Evolutionary conservation across 1,284 basidiomycete genomes (phyloP).

Genomic region (Rhodotorula sp.): DNA sequence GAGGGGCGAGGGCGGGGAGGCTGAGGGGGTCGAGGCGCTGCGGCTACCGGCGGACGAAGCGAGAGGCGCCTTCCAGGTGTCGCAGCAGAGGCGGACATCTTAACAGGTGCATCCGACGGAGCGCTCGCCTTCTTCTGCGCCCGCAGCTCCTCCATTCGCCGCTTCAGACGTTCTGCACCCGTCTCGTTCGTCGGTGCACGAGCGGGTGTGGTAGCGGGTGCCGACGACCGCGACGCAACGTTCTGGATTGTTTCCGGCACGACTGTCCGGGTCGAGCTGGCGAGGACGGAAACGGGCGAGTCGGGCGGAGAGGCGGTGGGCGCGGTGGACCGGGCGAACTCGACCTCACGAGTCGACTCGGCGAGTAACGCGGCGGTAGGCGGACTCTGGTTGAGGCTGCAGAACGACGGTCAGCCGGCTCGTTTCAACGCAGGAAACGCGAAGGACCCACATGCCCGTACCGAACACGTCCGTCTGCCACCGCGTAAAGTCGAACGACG

Average conservation of each 20-base stretch:
- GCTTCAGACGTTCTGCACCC: conserved; percentile 11
- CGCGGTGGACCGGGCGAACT: not conserved
- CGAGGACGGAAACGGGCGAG: not conserved
- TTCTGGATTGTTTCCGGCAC: not conserved
- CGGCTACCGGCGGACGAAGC: not conserved
- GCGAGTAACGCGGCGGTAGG: conserved; percentile 8
- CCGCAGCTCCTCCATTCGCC: conserved; percentile 12
- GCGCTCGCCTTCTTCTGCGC: conserved; percentile 1
- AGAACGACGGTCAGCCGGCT: not conserved
- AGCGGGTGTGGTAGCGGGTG: too few species aligned
- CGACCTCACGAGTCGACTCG: conserved; percentile 20
- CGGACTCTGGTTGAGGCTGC: conserved; percentile 22
- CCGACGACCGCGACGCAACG: not conserved
- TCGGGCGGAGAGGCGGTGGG: not conserved
- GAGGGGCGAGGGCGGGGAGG: not conserved
- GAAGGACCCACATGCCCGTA: conserved; percentile 14
- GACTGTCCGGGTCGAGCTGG: conserved; percentile 12
- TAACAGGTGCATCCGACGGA: not conserved
- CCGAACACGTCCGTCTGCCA: conserved; percentile 3
- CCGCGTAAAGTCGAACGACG: not conserved
- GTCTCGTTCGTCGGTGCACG: not conserved
- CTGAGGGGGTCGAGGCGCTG: not conserved
- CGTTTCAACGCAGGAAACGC: not conserved
- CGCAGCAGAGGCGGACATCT: not conserved
- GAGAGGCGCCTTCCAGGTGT: not conserved